Conservation (phyloP, 2,329 filamentous ascomycete genomes). For the Chaetomium sp. region DNA sequence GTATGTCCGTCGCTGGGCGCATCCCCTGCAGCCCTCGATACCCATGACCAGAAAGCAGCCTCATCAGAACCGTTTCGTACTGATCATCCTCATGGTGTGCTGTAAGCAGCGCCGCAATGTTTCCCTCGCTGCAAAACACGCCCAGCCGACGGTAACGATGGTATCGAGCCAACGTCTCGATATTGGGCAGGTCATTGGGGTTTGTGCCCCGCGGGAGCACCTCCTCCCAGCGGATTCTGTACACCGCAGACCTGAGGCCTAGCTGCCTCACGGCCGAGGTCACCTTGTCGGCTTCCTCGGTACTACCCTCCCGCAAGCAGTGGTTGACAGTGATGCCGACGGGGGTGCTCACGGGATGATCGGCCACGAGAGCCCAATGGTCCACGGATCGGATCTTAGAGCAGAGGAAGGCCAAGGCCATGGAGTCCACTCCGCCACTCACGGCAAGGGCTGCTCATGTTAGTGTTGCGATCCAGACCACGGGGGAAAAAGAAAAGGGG, state of each 20-base stretch:
- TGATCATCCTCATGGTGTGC: slow-evolving; percentile 90
- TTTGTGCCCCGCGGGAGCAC: slow-evolving; percentile 23
- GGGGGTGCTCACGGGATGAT: slow-evolving; percentile 38
- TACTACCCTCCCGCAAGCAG: slow-evolving; percentile 45
- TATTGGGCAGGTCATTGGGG: slow-evolving; percentile 47
- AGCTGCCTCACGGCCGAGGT: slow-evolving; percentile 30
- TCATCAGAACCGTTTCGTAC: slow-evolving; percentile 81
- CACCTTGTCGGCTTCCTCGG: slow-evolving; percentile 46
- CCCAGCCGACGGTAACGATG: slow-evolving; percentile 70
- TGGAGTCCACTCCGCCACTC: slow-evolving; percentile 95
- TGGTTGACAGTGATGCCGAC: slow-evolving; percentile 53
- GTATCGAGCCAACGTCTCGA: slow-evolving; percentile 71
- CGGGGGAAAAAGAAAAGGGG: not conserved
- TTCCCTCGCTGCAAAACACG: slow-evolving; percentile 43
- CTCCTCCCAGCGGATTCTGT: slow-evolving; percentile 40
- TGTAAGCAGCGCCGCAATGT: slow-evolving; percentile 59
- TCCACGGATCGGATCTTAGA: slow-evolving; percentile 36
- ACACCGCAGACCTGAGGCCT: slow-evolving; percentile 27
- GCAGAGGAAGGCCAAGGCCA: slow-evolving; percentile 80
- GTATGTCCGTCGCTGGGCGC: slow-evolving; percentile 58
- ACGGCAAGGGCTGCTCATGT: slow-evolving; percentile 60
- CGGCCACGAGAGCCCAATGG: slow-evolving; percentile 35
- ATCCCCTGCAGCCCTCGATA: slow-evolving; percentile 71
- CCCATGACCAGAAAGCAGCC: slow-evolving; percentile 60
- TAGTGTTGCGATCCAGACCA: not conserved